phyloP scores from a whole-genome alignment of 2,329 filamentous ascomycete genomes.

The Aureobasidium sp. region DNA sequence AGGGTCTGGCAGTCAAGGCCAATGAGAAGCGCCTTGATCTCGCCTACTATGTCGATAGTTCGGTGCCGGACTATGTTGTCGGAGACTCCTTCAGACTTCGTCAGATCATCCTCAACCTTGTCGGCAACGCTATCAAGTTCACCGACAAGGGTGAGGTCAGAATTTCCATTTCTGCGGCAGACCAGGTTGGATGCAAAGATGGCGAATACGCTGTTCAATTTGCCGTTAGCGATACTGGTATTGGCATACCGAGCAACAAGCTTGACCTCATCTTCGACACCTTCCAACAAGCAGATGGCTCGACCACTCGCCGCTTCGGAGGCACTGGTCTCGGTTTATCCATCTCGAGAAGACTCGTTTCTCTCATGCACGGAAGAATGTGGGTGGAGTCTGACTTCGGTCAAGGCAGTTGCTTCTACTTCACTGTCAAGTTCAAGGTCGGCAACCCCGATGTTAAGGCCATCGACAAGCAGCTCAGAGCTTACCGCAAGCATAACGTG shows the following conservation, averaged over 20 bases:
- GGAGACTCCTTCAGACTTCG: slow-evolving; percentile 93
- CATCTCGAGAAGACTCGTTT: slow-evolving; percentile 91
- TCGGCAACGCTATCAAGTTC: slow-evolving; percentile 98
- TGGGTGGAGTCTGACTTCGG: slow-evolving; percentile 93
- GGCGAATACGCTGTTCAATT: slow-evolving; percentile 94
- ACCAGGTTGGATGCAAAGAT: slow-evolving; percentile 56
- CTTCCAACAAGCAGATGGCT: slow-evolving; percentile 96
- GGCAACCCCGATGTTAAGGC: slow-evolving; percentile 70
- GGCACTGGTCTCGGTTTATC: slow-evolving; percentile 90
- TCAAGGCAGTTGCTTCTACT: slow-evolving; percentile 90
- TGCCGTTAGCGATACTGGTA: slow-evolving; percentile 90
- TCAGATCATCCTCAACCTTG: slow-evolving; percentile 94
- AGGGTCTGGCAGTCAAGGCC: slow-evolving; percentile 92
- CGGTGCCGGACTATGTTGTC: slow-evolving; percentile 89
- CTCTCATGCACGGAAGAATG: slow-evolving; percentile 91
- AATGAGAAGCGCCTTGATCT: slow-evolving; percentile 93
- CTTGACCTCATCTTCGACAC: slow-evolving; percentile 97
- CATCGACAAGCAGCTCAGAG: slow-evolving; percentile 75
- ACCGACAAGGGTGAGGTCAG: slow-evolving; percentile 95
- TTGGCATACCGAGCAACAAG: slow-evolving; percentile 92
- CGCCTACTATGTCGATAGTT: slow-evolving; percentile 87
- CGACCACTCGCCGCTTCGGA: slow-evolving; percentile 91
- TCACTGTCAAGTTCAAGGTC: slow-evolving; percentile 84
- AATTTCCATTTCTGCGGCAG: slow-evolving; percentile 73
- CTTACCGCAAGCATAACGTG: slow-evolving; percentile 89